Base-by-base conservation (phyloP, 2,329 filamentous ascomycete genomes). In the Onygenales sp. region DNA sequence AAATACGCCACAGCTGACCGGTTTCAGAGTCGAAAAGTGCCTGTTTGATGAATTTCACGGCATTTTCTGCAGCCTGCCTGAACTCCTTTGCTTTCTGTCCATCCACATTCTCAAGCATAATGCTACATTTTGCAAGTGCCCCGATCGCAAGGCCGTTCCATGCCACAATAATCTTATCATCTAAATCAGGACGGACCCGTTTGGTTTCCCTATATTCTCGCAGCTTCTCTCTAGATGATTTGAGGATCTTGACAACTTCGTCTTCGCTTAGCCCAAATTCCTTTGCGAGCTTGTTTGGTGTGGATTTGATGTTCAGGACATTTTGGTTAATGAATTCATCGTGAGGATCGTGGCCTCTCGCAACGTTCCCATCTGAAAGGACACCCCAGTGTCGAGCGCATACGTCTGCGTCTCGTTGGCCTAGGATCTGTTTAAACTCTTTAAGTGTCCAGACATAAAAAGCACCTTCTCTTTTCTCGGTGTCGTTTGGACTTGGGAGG, bases 271-370 rank as follows among this genome's bases (percentile, higher is more conserved):
- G 75, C 1, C 83, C 84, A 61, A 95, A 87, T 60, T 93, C 85
- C 53, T 81, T 81, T 11, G 86, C 85, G 6, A 98, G 75, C 46
- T 86, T 82, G 17, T 79, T 76, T 0, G 83, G 77, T 0, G 84
- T 86, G 56, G 80, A 83, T 37, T 80, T 80, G 31, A 95, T 78
- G 39, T 83, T 82, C 2, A 96, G 72, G 4, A 95, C 90, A 64
- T 97, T 98, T 66, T 95, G 89, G 62, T 92, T 90, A 63, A 95
- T 85, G 56, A 97, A 92, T 64, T 97, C 92, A 65, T 97, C 92
- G 62, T 95, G 87, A 0, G 88, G 85, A 64, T 98, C 93, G 61
- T 92, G 83, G 52, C 85, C 81, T 3, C 85, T 83, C 36, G 84
- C 81, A 1, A 98, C 85, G 62, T 98, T 97, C 44, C 93, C 93